Evolutionary conservation across 129 eudicot genomes (phyloP).

Genomic region (Calendula officinalis): DNA sequence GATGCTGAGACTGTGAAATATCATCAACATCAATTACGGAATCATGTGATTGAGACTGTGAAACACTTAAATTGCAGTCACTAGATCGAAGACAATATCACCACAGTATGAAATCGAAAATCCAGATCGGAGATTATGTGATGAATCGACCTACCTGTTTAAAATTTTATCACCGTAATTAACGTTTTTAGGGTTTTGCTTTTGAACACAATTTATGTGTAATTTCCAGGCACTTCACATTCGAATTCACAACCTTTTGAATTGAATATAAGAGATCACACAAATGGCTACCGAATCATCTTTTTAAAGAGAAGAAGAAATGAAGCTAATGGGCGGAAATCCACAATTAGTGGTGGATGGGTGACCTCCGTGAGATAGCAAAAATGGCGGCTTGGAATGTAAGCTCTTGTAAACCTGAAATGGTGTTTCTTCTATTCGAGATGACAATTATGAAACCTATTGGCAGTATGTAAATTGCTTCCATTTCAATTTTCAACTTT

Average conservation of each 20-base stretch:
- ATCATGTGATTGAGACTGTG: no score
- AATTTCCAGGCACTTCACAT: background rate
- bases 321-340: constrained; percentile 71
- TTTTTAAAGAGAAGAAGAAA: constrained; percentile 93
- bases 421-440: constrained; percentile 75
- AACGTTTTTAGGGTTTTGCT: constrained; percentile 17
- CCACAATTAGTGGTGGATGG: constrained; percentile 66
- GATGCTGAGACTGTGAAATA: no score
- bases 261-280: background rate
- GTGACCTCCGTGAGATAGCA: constrained; percentile 80
- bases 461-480: constrained; percentile 59
- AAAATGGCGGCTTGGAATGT: constrained; percentile 95
- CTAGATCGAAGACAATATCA: no score
- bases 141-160: background rate
- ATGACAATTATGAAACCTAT: constrained; percentile 86
- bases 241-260: background rate
- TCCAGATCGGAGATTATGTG: no score
- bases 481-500: background rate
- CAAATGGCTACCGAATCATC: constrained; percentile 81
- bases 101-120: no score
- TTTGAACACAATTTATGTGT: background rate
- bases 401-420: constrained; percentile 94
- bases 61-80: no score
- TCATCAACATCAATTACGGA: no score
- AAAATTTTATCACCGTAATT: background rate